Evolutionary conservation across 768 basidiomycete species (phyloP), one percentile per base, ranked within the genome.

Genomic region (Clavulina sp.): DNA sequence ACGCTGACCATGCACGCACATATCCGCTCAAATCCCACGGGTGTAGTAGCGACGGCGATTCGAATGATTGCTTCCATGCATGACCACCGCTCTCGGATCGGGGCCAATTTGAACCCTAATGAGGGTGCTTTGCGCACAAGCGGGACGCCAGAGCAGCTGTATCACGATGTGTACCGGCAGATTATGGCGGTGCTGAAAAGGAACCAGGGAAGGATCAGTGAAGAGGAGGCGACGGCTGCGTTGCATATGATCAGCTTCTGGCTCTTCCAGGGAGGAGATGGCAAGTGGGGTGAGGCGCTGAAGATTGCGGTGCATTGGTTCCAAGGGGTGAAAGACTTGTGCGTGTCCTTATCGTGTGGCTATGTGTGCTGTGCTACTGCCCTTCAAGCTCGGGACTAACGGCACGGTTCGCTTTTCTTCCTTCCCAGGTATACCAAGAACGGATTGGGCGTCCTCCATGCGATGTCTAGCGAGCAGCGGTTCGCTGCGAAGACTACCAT

Each of bases 61-160:
- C 82, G 78, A 63, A 82, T 84, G n/a, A 69, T 86, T 46, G 75
- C 81, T 40, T 75, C 75, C 59, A 70, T 84, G 36, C 82, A 86
- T 62, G 73, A 73, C 58, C 76, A 73, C 54, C 74, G 74, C 48
- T 70, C 73, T 64, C 77, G 76, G 32, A 70, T 77, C 28, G 71
- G 76, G 24, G 74, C 75, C 55, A 80, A 80, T n/a, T 63, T 76
- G 44, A 74, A 72, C 44, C 69, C 72, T 30, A n/a, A n/a, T n/a
- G n/a, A n/a, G n/a, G 54, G 51, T 23, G 70, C 73, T 56, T 63
- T 21, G 72, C 71, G 48, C 68, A 72, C 31, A 76, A 80, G 13
- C 54, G 72, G 69, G 49, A 73, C 78, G 4, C n/a, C n/a, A n/a
- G 72, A 71, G 52, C 76, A 77, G 59, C 79, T 80, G 63, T 75